A percentile compares a stretch with the other conserved stretches of the same genome.
phyloP scores from a whole-genome alignment of 2,329 filamentous ascomycete genomes.

The Cercospora zeina region DNA sequence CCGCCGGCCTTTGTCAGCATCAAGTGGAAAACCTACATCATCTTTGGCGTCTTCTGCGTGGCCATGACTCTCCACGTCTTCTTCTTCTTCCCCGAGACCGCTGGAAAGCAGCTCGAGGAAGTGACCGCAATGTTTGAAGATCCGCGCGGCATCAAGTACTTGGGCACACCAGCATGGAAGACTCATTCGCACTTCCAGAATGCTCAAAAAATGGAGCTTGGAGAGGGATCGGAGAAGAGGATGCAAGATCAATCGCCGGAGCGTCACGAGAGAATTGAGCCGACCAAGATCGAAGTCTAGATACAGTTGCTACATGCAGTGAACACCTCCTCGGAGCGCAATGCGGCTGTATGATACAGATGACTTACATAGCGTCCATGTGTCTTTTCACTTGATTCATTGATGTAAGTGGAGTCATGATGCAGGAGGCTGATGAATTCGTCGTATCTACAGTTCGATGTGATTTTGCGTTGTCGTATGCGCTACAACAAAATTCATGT shows the following conservation, averaged over 20 bases:
- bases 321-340: background rate
- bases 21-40: conserved; percentile 61
- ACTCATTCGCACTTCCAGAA: conserved; percentile 28
- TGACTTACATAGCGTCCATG: too few species aligned
- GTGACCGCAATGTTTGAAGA: conserved; percentile 69
- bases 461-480: too few species aligned
- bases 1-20: conserved; percentile 62
- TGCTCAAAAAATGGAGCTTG: conserved; percentile 20
- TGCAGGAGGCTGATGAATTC: too few species aligned
- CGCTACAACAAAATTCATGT: too few species aligned
- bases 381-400: too few species aligned
- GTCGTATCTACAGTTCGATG: too few species aligned
- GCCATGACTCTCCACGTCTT: conserved; percentile 63
- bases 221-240: conserved; percentile 20
- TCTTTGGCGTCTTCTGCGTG: conserved; percentile 71
- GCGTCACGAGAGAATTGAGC: conserved; percentile 21
- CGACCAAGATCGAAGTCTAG: conserved; percentile 21
- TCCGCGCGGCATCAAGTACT: conserved; percentile 42
- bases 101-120: conserved; percentile 75
- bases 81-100: conserved; percentile 66
- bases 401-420: too few species aligned
- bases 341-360: background rate
- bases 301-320: background rate
- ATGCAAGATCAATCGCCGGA: conserved; percentile 18
- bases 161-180: conserved; percentile 60